Evolutionary conservation across 106 monocot species (phyloP), one percentile per base, ranked within the genome.

Genomic region (Apostasia shenzhenica): DNA sequence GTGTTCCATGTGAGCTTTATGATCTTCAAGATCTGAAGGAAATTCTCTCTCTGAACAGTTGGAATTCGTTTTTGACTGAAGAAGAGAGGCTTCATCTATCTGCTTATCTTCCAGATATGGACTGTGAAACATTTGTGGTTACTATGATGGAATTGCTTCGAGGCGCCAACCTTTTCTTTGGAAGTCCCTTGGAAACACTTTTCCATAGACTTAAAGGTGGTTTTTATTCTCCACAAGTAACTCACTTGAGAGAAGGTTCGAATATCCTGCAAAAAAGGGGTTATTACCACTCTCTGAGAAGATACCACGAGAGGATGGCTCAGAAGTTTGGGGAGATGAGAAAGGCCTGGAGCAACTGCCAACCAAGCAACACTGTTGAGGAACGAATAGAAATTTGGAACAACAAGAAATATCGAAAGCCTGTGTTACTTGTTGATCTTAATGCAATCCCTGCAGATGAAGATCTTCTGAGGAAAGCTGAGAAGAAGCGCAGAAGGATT

Each of bases 21-120:
- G 82, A 81, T 54, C 72, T 99, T 12, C 50, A 75, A 57, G 72
- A 86, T 71, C 72, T 99, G 50, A 90, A 79, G 59, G 81, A 83
- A 13, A 53, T 99, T 70, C 79, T 99, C 56, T 92, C 89, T 63
- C 67, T 99, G 65, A 90, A 99, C 70, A 77, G 80, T 62, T 99
- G 97, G 97, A 93, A 99, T 74, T 77, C 39, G 44, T 83, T 77
- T 68, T 84, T 99, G 59, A 86, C 82, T 3, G 97, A 99, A 68
- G 92, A 99, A 60, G 97, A 99, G 63, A 84, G 81, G 73, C 80
- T 92, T 52, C 58, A 46, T 53, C 78, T 99, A 8, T 62, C 90
- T 74, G 81, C 89, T 48, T 83, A 81, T 77, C 90, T 99, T 46
- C 97, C 97, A 3, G 90, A 87, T 76, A 79, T 99, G 87, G 97